These are phyloP conservation scores for Phialocephala sp. DNA, from an alignment of 2,329 filamentous ascomycete species.

Conservation along the genomic window DNA sequence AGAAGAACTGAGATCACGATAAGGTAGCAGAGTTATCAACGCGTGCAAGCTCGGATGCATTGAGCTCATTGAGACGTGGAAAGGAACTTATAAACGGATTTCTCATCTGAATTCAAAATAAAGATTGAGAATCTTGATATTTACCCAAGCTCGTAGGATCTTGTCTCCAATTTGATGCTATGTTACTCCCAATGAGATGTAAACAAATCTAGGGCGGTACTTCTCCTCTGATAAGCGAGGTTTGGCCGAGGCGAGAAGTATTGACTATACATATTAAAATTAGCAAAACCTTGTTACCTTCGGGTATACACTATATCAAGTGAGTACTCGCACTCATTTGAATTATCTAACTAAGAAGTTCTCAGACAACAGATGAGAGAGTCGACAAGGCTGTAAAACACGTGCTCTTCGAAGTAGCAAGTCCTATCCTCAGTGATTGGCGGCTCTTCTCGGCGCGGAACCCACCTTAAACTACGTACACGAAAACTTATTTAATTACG, in stretches of 20 bases:
- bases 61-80: background rate
- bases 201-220: background rate
- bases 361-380: background rate
- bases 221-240: background rate
- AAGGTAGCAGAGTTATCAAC: too few species aligned
- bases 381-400: background rate
- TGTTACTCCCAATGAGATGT: background rate
- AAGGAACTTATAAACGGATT: background rate
- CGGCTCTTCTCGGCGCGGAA: background rate
- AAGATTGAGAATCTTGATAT: background rate
- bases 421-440: background rate
- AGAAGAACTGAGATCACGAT: too few species aligned
- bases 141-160: background rate
- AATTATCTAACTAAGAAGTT: background rate
- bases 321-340: background rate
- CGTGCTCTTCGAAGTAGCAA: background rate
- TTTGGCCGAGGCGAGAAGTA: background rate
- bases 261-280: background rate
- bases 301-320: background rate
- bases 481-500: constrained; percentile 1
- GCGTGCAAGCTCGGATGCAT: too few species aligned
- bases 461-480: background rate
- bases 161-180: background rate
- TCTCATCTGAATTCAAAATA: background rate
- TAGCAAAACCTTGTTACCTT: background rate